Conservation (phyloP, 768 basidiomycete genomes). For the Gymnopilus junonius region DNA sequence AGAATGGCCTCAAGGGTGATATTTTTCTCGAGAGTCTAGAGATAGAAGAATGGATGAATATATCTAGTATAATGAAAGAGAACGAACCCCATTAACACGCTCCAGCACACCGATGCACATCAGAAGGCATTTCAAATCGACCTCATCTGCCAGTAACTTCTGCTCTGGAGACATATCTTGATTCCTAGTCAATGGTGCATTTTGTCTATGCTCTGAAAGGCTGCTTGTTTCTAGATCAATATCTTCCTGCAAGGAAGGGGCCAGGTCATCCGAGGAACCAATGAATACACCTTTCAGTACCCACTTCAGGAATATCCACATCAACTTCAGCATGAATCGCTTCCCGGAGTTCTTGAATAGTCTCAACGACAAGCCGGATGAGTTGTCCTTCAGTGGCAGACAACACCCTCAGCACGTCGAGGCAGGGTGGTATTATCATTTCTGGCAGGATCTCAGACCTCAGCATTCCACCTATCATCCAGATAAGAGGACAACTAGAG, state of each 20-base stretch:
- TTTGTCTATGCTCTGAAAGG: constrained; percentile 31
- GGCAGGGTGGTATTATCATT: constrained; percentile 67
- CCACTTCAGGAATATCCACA: constrained; percentile 8
- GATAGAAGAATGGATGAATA: not conserved
- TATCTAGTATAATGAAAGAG: not conserved
- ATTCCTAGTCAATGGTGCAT: constrained; percentile 22
- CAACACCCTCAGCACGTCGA: constrained; percentile 81
- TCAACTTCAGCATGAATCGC: constrained; percentile 42
- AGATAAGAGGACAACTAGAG: not conserved
- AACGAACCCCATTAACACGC: constrained; percentile 79
- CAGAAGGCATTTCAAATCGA: constrained; percentile 76
- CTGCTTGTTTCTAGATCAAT: constrained; percentile 26
- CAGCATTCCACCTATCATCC: constrained; percentile 76
- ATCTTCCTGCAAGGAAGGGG: constrained; percentile 2
- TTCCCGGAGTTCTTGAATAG: constrained; percentile 80
- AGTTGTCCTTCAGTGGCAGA: constrained; percentile 81
- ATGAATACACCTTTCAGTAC: constrained; percentile 12
- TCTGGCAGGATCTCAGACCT: constrained; percentile 72
- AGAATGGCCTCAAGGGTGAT: constrained; percentile 76
- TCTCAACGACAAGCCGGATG: constrained; percentile 87
- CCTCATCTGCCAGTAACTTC: constrained; percentile 56
- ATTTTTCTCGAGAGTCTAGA: constrained; percentile 69
- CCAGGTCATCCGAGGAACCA: not conserved
- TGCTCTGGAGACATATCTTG: constrained; percentile 62
- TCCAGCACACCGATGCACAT: constrained; percentile 86